Base-by-base conservation (phyloP, 2,329 filamentous ascomycete species). In the Knufia petricola region DNA sequence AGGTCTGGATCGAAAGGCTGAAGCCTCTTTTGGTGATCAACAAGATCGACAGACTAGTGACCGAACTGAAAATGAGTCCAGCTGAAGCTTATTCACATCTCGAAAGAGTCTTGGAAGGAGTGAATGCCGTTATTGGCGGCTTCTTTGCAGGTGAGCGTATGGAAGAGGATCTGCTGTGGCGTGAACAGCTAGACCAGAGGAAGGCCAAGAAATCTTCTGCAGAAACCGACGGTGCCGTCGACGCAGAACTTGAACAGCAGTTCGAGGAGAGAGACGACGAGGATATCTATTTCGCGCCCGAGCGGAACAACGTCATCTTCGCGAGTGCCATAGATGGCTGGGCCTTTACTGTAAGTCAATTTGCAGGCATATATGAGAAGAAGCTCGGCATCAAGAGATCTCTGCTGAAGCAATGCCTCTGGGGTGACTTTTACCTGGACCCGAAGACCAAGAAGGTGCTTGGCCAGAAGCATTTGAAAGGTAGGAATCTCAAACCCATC, bases 301-400 rank as follows among this genome's bases (percentile, higher is more conserved):
- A 98, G 63, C 94, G 90, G 67, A 95, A 95, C 66, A 98, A 98
- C 62, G 92, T 98, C 65, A 96, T 98, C 55, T 98, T 98, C 65
- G 88, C 87, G 70, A 96, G 90, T 64, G 92, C 92, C 51, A 84
- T 95, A 49, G 92, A 98, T 63, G 92, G 92, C n/a, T 98, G 92
- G 92, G 92, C 92, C 2, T 98, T 98, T 61, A 98, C 92, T 0
- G 83, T 95, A 43, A 80, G 88, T 44, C 92, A 98, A 60, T 98
- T 98, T 63, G 89, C 92, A 15, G 79, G 79, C 31, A 71, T 96
- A 23, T 98, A 96, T 62, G 90, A 96, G 68, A 94, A 89, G 72
- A 98, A 98, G 66, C 77, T 98, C 4, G 90, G 92, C 12, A 94
- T 96, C 66, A 96, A 95, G 68, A 78, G 89, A 40, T 81, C 80